Evolutionary conservation across 257 asterid species (phyloP), one percentile per base, ranked within the genome.

Genomic region (Forsythia suspensa): DNA sequence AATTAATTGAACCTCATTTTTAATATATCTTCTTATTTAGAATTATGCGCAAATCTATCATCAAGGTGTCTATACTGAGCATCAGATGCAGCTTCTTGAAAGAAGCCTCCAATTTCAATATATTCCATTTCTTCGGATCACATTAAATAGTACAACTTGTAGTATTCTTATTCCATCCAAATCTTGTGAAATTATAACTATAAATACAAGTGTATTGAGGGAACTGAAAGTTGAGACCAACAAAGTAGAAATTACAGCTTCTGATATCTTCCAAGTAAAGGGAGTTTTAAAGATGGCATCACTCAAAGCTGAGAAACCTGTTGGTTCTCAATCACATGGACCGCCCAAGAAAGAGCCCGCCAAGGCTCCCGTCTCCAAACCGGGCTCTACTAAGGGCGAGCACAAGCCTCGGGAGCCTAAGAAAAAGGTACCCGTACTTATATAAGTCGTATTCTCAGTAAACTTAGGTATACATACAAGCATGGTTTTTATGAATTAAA

Each of bases 351-450:
- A 85, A 76, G 83, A 76, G 55, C 81, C 87, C 0, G 80, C 80
- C 69, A 86, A 84, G 73, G 85, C 85, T 71, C 81, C 87, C 0
- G 83, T 65, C 59, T 13, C 89, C 72, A 88, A 84, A 75, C 79
- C 69, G 52, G 82, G 77, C 20, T 77, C 83, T 9, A 0, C 83
- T 72, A 86, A 86, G 83, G 76, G 69, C 61, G 89, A 79, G 75
- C 84, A 75, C 63, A 86, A 87, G 84, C 88, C 92, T 18, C 86
- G 78, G 57, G 90, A 86, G 84, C 86, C 89, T 8, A 81, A 42
- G 83, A 89, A 82, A 86, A 88, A 88, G 89, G 92, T 86, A 29
- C 34, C 34, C 34, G 34, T 29, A 29, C 2, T 29, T 29, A 29
- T 29, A 29, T 29, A 29, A 29, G 34, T 29, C 34, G 34, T 1